Percentiles rank a stretch among this genome's conserved stretches.
Evolutionary conservation across 2,329 filamentous ascomycete genomes (phyloP).

Genomic region (Aspergillus pseudonomiae): DNA sequence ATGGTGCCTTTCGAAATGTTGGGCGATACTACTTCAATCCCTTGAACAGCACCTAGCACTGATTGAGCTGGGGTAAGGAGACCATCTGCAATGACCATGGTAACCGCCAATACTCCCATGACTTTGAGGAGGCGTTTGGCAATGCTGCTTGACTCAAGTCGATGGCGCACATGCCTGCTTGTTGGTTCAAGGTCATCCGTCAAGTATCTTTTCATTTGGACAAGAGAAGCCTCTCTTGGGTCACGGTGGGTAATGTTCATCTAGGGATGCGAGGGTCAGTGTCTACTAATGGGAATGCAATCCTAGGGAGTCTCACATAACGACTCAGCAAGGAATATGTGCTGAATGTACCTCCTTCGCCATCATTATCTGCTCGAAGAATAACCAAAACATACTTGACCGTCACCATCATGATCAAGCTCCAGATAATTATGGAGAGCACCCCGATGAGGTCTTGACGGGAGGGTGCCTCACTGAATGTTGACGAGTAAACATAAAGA

Average conservation of each 20-base stretch:
- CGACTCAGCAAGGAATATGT: slow-evolving; percentile 56
- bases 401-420: slow-evolving; percentile 59
- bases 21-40: slow-evolving; percentile 52
- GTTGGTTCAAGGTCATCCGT: slow-evolving; percentile 49
- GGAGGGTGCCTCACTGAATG: slow-evolving; percentile 50
- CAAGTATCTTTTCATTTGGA: slow-evolving; percentile 51
- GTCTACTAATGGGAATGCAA: not conserved
- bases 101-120: slow-evolving; percentile 57
- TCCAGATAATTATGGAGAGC: slow-evolving; percentile 59
- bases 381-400: slow-evolving; percentile 60
- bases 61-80: slow-evolving; percentile 61
- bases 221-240: slow-evolving; percentile 50
- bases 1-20: slow-evolving; percentile 51
- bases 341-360: slow-evolving; percentile 61
- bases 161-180: slow-evolving; percentile 47
- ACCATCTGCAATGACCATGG: slow-evolving; percentile 60
- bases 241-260: slow-evolving; percentile 57
- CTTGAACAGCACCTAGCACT: slow-evolving; percentile 60
- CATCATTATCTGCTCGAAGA: slow-evolving; percentile 58
- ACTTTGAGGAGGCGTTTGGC: slow-evolving; percentile 53
- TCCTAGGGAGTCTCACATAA: slow-evolving; percentile 43
- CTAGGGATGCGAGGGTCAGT: slow-evolving; percentile 28
- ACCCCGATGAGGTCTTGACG: slow-evolving; percentile 56
- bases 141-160: slow-evolving; percentile 51
- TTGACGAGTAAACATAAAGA: slow-evolving; percentile 60